Percentiles rank a stretch among this genome's conserved stretches.
These are phyloP conservation scores for Lineolata rhizophorae DNA, from an alignment of 495 filamentous ascomycete genomes.

Conservation along the genomic window DNA sequence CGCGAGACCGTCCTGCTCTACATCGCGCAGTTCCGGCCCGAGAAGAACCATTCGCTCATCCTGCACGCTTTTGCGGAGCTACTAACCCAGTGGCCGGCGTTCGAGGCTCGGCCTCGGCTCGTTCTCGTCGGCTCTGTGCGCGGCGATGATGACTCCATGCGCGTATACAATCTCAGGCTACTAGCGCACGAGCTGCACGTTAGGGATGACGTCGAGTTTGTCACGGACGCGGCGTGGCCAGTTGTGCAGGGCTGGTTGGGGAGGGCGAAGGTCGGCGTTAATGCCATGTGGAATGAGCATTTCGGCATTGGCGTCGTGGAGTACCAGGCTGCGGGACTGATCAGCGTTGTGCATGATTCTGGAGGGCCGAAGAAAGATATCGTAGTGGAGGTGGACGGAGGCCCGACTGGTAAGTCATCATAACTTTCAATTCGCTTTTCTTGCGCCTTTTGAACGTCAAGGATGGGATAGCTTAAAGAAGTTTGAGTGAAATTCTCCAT, in stretches of 20 bases:
- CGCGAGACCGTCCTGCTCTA: conserved; percentile 59
- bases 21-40: conserved; percentile 91
- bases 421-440: too few relatives aligned
- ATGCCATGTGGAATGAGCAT: conserved; percentile 99
- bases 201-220: conserved; percentile 62
- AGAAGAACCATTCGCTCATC: conserved; percentile 83
- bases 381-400: conserved; percentile 53
- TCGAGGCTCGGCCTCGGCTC: conserved; percentile 29
- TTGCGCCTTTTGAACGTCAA: not conserved
- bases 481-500: too few relatives aligned
- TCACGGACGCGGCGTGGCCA: conserved; percentile 73
- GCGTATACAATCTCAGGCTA: conserved; percentile 78
- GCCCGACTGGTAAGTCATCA: conserved; percentile 42
- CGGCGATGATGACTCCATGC: conserved; percentile 57
- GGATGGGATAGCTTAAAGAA: not conserved
- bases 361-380: conserved; percentile 89
- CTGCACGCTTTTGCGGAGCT: conserved; percentile 66
- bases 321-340: conserved; percentile 86
- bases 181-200: conserved; percentile 74
- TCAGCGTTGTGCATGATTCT: conserved; percentile 75
- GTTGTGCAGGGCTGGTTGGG: conserved; percentile 59
- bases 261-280: conserved; percentile 60
- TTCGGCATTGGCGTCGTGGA: conserved; percentile 97
- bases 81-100: conserved; percentile 12
- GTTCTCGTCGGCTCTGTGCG: conserved; percentile 77